Base-by-base conservation (phyloP, 2,329 filamentous ascomycete genomes). In the Hymenoscyphus fraxineus region DNA sequence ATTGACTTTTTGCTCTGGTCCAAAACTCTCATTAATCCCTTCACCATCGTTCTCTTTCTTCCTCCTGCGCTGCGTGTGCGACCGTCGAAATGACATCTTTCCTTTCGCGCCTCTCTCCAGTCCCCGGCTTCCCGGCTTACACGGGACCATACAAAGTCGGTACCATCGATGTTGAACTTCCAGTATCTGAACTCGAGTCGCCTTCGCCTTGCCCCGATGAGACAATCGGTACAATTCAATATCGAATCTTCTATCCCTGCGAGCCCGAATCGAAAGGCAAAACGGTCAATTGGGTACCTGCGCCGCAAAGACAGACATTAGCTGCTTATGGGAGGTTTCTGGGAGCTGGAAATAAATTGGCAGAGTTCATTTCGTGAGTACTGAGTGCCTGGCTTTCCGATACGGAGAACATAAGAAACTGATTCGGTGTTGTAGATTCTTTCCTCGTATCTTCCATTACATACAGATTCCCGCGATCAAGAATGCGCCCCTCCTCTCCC, bases 201-300 rank as follows among this genome's bases (percentile, higher is more conserved):
- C 85, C 87, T 0, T 80, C 83, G 27, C 78, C 82, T 3, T 76
- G 80, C 7, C 84, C 85, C 6, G 79, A 81, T 7, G 82, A 85
- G 5, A 77, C 78, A 63, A 86, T 93, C 57, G 80, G 86, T 22
- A 96, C 92, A 0, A 81, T 96, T 32, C 88, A 90, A 64, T 95
- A 92, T 76, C 86, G 92, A 67, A 82, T 96, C 64, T 96, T 91
- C 78, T 96, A 96, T 74, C 92, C 92, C 0, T 88, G 88, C 27
- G 78, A 80, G 0, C 74, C 80, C 4, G 79, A 80, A 27, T 55
- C 67, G 32, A 73, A 74, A 59, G 80, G 83, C 2, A 76, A 60
- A 81, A 85, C 71, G 71, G 88, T 92, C 63, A 85, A 83, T 71
- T 96, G 92, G 92, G 82, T 96, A 61, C 91, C 91, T 0, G 82